phyloP scores from a whole-genome alignment of 805 yeast genomes.

The Metschnikowia noctiluminum region DNA sequence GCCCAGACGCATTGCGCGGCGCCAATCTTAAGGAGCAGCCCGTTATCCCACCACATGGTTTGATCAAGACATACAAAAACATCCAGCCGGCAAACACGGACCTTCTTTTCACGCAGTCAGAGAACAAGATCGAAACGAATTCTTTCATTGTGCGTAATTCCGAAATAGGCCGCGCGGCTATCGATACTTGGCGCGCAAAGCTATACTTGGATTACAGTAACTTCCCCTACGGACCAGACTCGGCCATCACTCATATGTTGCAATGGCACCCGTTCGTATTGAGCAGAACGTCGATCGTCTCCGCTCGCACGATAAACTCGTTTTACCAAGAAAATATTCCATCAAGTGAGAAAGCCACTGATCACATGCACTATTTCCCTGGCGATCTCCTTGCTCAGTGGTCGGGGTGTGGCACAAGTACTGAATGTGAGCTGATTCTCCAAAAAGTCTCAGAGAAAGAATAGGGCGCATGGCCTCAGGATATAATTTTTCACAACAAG shows the following conservation, averaged over 20 bases:
- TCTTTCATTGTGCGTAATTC: slow-evolving; percentile 73
- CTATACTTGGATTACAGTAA: slow-evolving; percentile 63
- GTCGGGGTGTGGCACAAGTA: slow-evolving; percentile 49
- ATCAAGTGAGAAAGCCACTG: slow-evolving; percentile 24
- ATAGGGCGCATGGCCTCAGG: neutral
- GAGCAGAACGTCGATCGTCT: slow-evolving; percentile 69
- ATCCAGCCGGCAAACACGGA: slow-evolving; percentile 52
- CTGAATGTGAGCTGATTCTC: slow-evolving; percentile 51
- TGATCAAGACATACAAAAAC: slow-evolving; percentile 65
- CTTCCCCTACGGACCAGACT: slow-evolving; percentile 56
- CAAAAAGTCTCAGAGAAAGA: slow-evolving; percentile 3
- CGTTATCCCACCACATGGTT: slow-evolving; percentile 64
- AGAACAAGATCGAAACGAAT: slow-evolving; percentile 57
- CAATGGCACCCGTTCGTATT: slow-evolving; percentile 93
- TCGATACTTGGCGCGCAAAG: slow-evolving; percentile 80
- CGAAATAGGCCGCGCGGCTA: slow-evolving; percentile 57
- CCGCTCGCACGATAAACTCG: slow-evolving; percentile 41
- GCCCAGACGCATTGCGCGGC: slow-evolving; percentile 57
- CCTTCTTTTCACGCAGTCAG: slow-evolving; percentile 68
- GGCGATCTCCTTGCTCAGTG: slow-evolving; percentile 71
- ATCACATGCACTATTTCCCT: slow-evolving; percentile 47
- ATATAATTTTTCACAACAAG: too few relatives aligned
- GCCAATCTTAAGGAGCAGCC: slow-evolving; percentile 69
- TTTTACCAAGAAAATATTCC: slow-evolving; percentile 19
- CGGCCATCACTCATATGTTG: slow-evolving; percentile 79